Base-by-base conservation (phyloP, 305 asterid species). In the Salvia sclarea region DNA sequence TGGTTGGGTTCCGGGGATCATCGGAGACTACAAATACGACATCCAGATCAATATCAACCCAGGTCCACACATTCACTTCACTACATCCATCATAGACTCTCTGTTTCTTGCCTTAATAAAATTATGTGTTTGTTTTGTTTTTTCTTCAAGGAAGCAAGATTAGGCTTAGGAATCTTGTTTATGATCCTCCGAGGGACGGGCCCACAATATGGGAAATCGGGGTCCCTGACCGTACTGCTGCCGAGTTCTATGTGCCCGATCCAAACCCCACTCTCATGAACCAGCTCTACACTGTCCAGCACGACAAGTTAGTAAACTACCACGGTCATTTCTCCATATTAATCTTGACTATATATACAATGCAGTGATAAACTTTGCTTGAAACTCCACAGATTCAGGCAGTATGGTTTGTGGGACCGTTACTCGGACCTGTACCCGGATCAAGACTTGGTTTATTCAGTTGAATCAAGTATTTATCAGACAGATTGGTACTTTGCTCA, bases 171-270 rank as follows among this genome's bases (percentile, higher is more conserved):
- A 72, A 68, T 76, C 64, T 92, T 1, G 58, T 81, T 10, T 88
- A 66, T 62, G 68, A 79, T 30, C 81, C 98, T 72, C 98, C 93
- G 53, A 86, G 97, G 50, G 76, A 48, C n/a, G 96, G 97, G 14
- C 98, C 96, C 3, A 90, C 91, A 1, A 16, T 82, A 20, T 92
- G 98, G 98, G 97, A 92, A 73, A 90, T 92, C 30, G 98, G 98
- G 41, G 68, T 86, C 37, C 96, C 98, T 16, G 98, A 92, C 53
- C 79, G 98, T 4, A 82, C 90, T 5, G 96, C 97, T 43, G 77
- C 81, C 14, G 98, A 92, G 59, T 92, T 86, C 76, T 90, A 68
- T 63, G 70, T 90, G 31, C 98, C 98, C 6, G 93, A 85, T 57
- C 89, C 98, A 12, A 80, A 71, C 69, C 89, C 97, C 0, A 62